phyloP scores from a whole-genome alignment of 805 yeast species.

The Wickerhamiella lipophila region DNA sequence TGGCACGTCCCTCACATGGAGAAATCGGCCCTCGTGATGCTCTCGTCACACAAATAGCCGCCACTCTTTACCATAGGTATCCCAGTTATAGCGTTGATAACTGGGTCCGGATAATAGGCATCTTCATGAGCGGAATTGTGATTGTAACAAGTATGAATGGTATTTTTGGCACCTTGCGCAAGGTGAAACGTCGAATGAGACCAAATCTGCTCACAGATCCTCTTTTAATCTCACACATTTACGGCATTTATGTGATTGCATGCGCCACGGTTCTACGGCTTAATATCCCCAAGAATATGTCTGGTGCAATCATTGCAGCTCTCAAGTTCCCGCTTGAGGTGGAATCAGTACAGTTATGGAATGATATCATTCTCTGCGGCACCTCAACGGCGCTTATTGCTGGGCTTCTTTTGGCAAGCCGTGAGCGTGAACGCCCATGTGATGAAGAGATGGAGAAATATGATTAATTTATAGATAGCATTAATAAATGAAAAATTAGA shows the following conservation, averaged over 20 bases:
- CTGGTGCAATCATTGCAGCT: slow-evolving; percentile 31
- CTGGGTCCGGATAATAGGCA: slow-evolving; percentile 32
- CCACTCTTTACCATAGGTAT: slow-evolving; percentile 12
- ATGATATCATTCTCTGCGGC: slow-evolving; percentile 28
- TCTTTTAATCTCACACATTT: slow-evolving; percentile 28
- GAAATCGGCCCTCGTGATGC: slow-evolving; percentile 20
- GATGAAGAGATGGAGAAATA: slow-evolving; percentile 12
- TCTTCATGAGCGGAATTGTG: slow-evolving; percentile 30
- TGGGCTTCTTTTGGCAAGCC: slow-evolving; percentile 14
- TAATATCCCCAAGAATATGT: slow-evolving; percentile 31
- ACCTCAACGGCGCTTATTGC: slow-evolving; percentile 25
- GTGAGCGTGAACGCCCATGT: background rate
- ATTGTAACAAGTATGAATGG: slow-evolving; percentile 29
- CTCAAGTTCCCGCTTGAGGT: slow-evolving; percentile 32
- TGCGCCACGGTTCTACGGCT: slow-evolving; percentile 32
- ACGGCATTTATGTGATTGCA: slow-evolving; percentile 31
- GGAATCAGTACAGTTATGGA: slow-evolving; percentile 29
- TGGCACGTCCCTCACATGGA: slow-evolving; percentile 12
- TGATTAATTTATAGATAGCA: slow-evolving; percentile 2
- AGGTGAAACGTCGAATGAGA: slow-evolving; percentile 15
- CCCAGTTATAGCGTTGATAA: slow-evolving; percentile 25
- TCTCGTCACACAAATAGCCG: slow-evolving; percentile 18
- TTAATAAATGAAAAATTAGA: too few relatives aligned
- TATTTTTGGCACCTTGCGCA: slow-evolving; percentile 22
- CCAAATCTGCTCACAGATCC: slow-evolving; percentile 16